Base-by-base conservation (phyloP, 306 rosid genomes). In the Hippophae tibetana region DNA sequence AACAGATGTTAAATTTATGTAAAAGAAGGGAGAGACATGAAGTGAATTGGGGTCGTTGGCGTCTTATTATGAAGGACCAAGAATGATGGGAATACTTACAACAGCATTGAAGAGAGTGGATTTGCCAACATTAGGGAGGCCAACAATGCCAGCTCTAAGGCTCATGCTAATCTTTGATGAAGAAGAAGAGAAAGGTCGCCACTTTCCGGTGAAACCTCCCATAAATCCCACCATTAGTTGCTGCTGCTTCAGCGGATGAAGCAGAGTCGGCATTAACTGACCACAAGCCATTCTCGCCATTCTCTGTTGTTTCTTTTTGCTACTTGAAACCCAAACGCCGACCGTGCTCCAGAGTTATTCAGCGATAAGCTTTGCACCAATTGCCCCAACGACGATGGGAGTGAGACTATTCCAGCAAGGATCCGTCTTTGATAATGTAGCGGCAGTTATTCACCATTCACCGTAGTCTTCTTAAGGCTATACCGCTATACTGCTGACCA, bases 31-130 rank as follows among this genome's bases (percentile, higher is more conserved):
- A 31, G 38, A 31, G 38, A 31, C 38, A 4, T 31, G 38, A 31
- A 31, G 38, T 31, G 38, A 31, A 31, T 31, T 31, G 38, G 38
- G 3, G 38, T 31, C 2, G 3, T 31, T 31, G 38, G 38, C 38
- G 38, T 31, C 4, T 31, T 31, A 31, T 31, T 31, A 31, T 31
- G 5, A 26, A 61, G n/a, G 43, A 9, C 51, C 6, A 11, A 14
- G 3, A 47, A 41, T 13, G 58, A 52, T 25, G 59, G 27, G 5
- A 10, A 14, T 10, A 10, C 89, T 81, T 74, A 92, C 96, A 26
- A 92, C 96, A 66, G 96, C 99, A 62, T 88, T 92, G 82, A 92
- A 92, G 65, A 92, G 95, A 31, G 96, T 92, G 62, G 98, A 92
- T 69, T 85, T 92, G 44, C 98, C 98, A 60, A 92, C 99, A 69